Evolutionary conservation across 2,329 filamentous ascomycete species (phyloP).

Genomic region (Epicoccum nigrum): DNA sequence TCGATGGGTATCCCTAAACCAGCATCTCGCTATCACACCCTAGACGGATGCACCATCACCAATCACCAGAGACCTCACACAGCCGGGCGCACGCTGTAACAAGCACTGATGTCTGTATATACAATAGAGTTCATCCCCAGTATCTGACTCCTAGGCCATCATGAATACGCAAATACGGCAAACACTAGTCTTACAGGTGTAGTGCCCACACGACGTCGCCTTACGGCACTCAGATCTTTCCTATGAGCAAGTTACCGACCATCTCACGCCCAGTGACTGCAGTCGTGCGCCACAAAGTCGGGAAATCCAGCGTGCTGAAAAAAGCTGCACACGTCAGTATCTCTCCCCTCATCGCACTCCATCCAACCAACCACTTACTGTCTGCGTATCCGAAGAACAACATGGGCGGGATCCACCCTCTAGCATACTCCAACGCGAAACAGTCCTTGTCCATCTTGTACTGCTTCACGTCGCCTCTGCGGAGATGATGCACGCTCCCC

Average conservation of each 20-base stretch:
- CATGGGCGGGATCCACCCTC: slow-evolving; percentile 93
- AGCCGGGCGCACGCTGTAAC: not conserved
- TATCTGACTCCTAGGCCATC: not conserved
- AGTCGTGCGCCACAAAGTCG: slow-evolving; percentile 82
- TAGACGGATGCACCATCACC: too few relatives aligned
- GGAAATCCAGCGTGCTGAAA: slow-evolving; percentile 80
- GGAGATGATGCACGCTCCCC: slow-evolving; percentile 74
- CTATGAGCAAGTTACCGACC: slow-evolving; percentile 66
- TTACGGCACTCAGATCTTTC: slow-evolving; percentile 22
- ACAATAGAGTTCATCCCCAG: not conserved
- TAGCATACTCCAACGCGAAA: slow-evolving; percentile 83
- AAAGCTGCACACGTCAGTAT: slow-evolving; percentile 53
- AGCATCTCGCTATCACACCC: too few relatives aligned
- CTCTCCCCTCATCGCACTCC: too few relatives aligned
- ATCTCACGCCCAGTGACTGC: slow-evolving; percentile 77
- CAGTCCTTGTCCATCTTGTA: slow-evolving; percentile 79
- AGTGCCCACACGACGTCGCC: not conserved
- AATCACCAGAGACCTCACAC: not conserved
- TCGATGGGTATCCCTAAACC: not conserved
- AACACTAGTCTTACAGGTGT: not conserved
- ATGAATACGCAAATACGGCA: not conserved
- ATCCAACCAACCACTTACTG: slow-evolving; percentile 35
- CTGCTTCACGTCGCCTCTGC: slow-evolving; percentile 76
- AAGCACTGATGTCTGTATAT: not conserved
- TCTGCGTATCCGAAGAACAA: slow-evolving; percentile 88